phyloP scores from a whole-genome alignment of 2,329 filamentous ascomycete species.

The Hymenoscyphus scutula region DNA sequence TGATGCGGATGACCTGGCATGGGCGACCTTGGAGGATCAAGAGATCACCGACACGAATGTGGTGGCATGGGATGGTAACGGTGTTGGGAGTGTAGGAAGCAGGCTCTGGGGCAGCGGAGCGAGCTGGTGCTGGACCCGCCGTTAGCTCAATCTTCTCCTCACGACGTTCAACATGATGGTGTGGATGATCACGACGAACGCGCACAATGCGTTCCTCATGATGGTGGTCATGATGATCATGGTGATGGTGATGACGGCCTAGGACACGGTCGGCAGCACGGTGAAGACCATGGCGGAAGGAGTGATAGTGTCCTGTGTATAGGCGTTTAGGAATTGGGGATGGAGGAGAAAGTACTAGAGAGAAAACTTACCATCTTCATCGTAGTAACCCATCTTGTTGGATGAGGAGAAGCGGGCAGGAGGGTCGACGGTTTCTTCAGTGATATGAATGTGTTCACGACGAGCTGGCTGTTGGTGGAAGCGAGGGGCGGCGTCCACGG shows the following conservation, averaged over 20 bases:
- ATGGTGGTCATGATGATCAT: conserved; percentile 39
- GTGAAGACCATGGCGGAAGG: conserved; percentile 68
- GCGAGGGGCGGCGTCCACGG: conserved; percentile 53
- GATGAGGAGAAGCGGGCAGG: conserved; percentile 32
- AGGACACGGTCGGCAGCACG: conserved; percentile 63
- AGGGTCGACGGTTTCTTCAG: conserved; percentile 37
- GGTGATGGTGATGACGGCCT: conserved; percentile 54
- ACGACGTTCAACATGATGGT: conserved; percentile 20
- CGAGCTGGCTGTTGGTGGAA: conserved; percentile 23
- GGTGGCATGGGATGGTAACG: conserved; percentile 98
- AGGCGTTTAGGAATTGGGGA: conserved; percentile 29
- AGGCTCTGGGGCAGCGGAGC: conserved; percentile 23
- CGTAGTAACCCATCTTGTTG: conserved; percentile 75
- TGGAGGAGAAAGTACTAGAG: conserved; percentile 18
- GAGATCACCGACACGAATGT: conserved; percentile 98
- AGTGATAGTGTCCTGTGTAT: conserved; percentile 63
- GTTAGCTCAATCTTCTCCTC: conserved; percentile 34
- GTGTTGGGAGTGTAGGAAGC: conserved; percentile 61
- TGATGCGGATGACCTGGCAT: conserved; percentile 99
- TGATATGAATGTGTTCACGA: conserved; percentile 27
- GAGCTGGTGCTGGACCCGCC: conserved; percentile 21
- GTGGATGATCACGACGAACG: conserved; percentile 3
- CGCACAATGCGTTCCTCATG: not conserved
- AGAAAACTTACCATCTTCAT: conserved; percentile 55
- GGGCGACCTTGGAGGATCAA: conserved; percentile 98